Percentiles rank a stretch among this genome's conserved stretches.
Evolutionary conservation across 2,329 filamentous ascomycete genomes (phyloP).

Genomic region (Chaetomiaceae sp.): DNA sequence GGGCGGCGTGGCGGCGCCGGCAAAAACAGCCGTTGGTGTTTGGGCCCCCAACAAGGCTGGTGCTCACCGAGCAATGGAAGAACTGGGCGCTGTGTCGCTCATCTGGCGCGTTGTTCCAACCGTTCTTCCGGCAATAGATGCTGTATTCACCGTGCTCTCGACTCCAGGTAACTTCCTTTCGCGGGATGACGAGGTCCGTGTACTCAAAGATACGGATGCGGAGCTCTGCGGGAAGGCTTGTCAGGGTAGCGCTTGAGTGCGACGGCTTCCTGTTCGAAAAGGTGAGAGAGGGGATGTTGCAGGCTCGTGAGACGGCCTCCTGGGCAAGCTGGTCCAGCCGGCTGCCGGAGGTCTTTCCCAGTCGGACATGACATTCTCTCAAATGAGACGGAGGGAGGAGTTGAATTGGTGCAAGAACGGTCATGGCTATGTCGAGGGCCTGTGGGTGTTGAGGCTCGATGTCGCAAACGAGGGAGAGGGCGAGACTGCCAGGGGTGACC

Average conservation of each 20-base stretch:
- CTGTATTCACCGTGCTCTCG: background rate
- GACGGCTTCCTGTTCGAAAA: background rate
- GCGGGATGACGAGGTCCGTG: slow-evolving; percentile 1
- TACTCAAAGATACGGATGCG: slow-evolving; percentile 1
- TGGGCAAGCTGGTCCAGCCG: background rate
- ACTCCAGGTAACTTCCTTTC: background rate
- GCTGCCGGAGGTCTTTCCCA: background rate
- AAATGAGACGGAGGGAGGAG: background rate
- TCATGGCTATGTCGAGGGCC: background rate
- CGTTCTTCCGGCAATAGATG: background rate
- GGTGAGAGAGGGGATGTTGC: background rate
- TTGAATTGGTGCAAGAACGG: background rate
- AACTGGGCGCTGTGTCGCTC: background rate
- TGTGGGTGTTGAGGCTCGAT: background rate
- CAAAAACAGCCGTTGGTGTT: slow-evolving; percentile 1
- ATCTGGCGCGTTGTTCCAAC: background rate
- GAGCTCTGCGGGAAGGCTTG: slow-evolving; percentile 1
- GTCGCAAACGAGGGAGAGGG: background rate
- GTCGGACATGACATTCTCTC: background rate
- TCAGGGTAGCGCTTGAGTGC: background rate
- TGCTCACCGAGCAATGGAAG: background rate
- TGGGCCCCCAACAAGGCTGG: background rate
- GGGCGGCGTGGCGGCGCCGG: background rate
- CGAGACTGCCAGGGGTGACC: background rate
- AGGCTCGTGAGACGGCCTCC: background rate